Evolutionary conservation across 441 rosid genomes (phyloP), one percentile per base, ranked within the genome.

Genomic region (Populus hybrid): DNA sequence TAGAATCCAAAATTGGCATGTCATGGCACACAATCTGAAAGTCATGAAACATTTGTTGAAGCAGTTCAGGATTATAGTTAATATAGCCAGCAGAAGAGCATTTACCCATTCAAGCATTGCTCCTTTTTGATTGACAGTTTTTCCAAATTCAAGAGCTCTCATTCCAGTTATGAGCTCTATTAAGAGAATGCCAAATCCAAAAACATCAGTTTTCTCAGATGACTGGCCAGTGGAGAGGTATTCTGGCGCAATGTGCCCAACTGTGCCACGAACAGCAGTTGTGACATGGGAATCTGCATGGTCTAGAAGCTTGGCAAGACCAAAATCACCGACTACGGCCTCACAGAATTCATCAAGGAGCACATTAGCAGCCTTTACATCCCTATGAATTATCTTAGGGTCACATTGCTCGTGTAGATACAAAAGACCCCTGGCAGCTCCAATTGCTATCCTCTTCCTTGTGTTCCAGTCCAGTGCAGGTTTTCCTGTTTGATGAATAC

Each of bases 331-430:
- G 21, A 94, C 96, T 0, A 93, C 87, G 20, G 93, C 97, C 83
- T 94, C 98, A 33, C 75, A 93, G 77, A 71, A 88, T 74, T 94
- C 98, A 71, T 94, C 97, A 65, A 93, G 84, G 38, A 93, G 94
- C 69, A 93, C 83, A 64, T 94, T 94, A 45, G 95, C 97, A 69
- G 98, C 98, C 86, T 94, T 92, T 68, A 94, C 97, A 64, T 94
- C 97, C 79, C 98, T 84, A 75, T 94, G 97, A 71, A 94, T 91
- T 78, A 94, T 94, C 87, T 92, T 94, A 0, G 97, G 98, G 78
- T 94, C 97, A 4, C 98, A 93, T 79, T 94, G 97, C 86, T 94
- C 98, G 0, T 94, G 98, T 61, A 94, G 88, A 82, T 93, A 92
- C 9, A 94, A 72, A 77, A 94, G 92, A 36, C 95, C 97, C 79